phyloP scores from a whole-genome alignment of 306 rosid genomes.

The Prunus mongolica region DNA sequence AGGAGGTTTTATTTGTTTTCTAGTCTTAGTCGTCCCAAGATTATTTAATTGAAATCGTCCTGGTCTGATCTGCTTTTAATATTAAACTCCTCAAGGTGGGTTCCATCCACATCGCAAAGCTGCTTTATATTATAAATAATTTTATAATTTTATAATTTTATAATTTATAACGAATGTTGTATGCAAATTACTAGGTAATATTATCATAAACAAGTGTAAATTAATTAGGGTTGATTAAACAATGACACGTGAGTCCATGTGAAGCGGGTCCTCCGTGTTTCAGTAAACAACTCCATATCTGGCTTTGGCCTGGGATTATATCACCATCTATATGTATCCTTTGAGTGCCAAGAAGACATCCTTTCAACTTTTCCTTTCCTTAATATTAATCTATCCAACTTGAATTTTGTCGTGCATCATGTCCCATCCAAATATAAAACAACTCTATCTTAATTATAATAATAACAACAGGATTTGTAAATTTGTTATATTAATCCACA shows the following conservation, averaged over 20 bases:
- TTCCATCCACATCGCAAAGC: constrained; percentile 27
- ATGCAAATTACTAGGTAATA: constrained; percentile 14
- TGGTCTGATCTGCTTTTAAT: constrained; percentile 26
- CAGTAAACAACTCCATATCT: neutral
- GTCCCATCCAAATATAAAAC: too few species aligned
- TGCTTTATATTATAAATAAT: constrained; percentile 21
- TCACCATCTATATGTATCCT: constrained; percentile 15
- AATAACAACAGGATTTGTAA: too few species aligned
- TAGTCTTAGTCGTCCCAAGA: constrained; percentile 30
- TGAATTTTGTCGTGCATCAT: too few species aligned
- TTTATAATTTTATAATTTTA: neutral
- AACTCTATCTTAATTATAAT: too few species aligned
- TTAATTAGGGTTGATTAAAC: constrained; percentile 32
- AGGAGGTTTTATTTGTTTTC: constrained; percentile 35
- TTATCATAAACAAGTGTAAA: neutral
- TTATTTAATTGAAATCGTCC: constrained; percentile 22
- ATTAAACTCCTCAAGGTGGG: constrained; percentile 30
- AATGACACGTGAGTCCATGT: constrained; percentile 61
- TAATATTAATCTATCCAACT: too few species aligned
- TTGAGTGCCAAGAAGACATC: constrained; percentile 7
- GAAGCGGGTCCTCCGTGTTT: constrained; percentile 62
- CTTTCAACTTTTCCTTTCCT: too few species aligned
- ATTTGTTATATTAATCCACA: too few species aligned
- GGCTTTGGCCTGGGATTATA: neutral
- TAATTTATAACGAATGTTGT: constrained; percentile 25